These are phyloP conservation scores for Paracoccidioides lutzii DNA, from an alignment of 2,329 filamentous ascomycete species.

Conservation along the genomic window DNA sequence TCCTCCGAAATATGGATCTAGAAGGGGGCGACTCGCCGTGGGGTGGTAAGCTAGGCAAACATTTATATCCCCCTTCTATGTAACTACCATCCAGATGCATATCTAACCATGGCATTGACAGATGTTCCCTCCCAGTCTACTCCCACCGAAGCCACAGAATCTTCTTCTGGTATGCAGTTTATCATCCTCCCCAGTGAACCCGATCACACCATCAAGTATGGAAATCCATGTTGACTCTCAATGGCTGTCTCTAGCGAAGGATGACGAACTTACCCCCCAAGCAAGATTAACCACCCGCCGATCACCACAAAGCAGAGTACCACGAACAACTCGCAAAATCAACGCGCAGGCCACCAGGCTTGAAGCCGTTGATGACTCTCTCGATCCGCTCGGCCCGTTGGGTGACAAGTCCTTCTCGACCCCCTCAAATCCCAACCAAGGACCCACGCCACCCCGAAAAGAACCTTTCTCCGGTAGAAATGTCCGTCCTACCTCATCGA, in stretches of 20 bases:
- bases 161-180: conserved; percentile 17
- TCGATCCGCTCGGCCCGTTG: conserved; percentile 50
- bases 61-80: conserved; percentile 9
- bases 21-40: conserved; percentile 37
- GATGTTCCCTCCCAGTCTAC: conserved; percentile 36
- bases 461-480: conserved; percentile 33
- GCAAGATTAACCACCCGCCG: conserved; percentile 32
- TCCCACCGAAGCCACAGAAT: conserved; percentile 16
- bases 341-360: conserved; percentile 48
- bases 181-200: not conserved
- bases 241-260: conserved; percentile 7
- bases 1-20: conserved; percentile 24
- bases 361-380: conserved; percentile 49
- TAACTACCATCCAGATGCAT: too few species aligned
- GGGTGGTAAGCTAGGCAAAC: conserved; percentile 32
- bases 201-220: not conserved
- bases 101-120: conserved; percentile 18
- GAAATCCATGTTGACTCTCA: not conserved
- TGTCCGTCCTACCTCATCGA: conserved; percentile 25
- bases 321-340: conserved; percentile 44
- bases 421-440: conserved; percentile 36
- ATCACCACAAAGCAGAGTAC: conserved; percentile 37
- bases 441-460: conserved; percentile 48
- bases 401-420: conserved; percentile 33
- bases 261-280: conserved; percentile 13